Evolutionary conservation across 345 rosid species (phyloP).

Genomic region (Melaleuca quinquenervia): DNA sequence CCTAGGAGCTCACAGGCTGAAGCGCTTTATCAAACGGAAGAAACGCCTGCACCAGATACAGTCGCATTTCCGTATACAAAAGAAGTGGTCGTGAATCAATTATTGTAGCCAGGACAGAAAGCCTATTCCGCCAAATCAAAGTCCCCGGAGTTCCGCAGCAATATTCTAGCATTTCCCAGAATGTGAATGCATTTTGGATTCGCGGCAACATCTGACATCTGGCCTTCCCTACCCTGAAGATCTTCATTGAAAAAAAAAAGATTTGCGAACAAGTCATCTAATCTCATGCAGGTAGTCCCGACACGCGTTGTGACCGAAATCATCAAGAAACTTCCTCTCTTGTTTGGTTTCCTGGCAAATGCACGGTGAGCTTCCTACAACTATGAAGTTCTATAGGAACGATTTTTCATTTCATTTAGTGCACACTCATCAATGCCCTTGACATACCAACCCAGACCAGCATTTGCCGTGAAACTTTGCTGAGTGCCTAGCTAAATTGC

Average conservation of each 20-base stretch:
- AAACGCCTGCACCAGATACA: not conserved
- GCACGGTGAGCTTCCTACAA: not conserved
- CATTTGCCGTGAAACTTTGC: not conserved
- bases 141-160: not conserved
- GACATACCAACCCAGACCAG: not conserved
- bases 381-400: not conserved
- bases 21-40: not conserved
- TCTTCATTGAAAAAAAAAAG: not conserved
- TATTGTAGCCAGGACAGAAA: not conserved
- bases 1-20: not conserved
- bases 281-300: not conserved
- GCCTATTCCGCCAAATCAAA: not conserved
- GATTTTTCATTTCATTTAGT: not conserved
- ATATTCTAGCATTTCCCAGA: not conserved
- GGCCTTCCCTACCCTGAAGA: not conserved
- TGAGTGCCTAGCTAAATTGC: not conserved
- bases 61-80: not conserved
- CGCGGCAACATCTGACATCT: not conserved
- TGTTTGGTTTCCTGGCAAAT: not conserved
- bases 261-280: not conserved
- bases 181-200: not conserved
- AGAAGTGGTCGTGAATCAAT: not conserved
- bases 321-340: not conserved
- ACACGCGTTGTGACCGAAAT: not conserved
- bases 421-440: not conserved